Percentiles rank a stretch among this genome's conserved stretches.
phyloP scores from a whole-genome alignment of 441 rosid species.

The Pelargonium myrrhifolium region DNA sequence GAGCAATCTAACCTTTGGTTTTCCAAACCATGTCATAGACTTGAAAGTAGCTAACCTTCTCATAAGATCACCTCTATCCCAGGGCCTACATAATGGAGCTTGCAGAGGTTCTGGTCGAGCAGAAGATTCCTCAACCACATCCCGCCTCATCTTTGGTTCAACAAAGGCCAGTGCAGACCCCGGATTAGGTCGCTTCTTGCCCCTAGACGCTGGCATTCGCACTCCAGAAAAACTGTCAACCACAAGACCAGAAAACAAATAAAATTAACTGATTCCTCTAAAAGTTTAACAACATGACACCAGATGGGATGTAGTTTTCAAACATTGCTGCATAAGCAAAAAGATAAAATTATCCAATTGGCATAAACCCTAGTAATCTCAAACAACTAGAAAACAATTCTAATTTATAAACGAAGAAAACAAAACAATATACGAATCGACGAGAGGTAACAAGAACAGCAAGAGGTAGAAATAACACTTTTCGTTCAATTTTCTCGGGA shows the following conservation, averaged over 20 bases:
- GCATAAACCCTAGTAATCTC: not conserved
- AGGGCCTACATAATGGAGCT: slow-evolving; percentile 69
- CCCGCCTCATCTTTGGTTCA: slow-evolving; percentile 33
- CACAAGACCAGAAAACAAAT: not conserved
- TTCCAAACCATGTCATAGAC: slow-evolving; percentile 97
- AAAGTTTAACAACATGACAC: not conserved
- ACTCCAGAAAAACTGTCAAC: slow-evolving; percentile 31
- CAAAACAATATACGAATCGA: not conserved
- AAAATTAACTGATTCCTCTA: not conserved
- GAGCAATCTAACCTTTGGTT: slow-evolving; percentile 56
- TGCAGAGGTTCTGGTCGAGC: slow-evolving; percentile 22
- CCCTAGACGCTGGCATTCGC: slow-evolving; percentile 29
- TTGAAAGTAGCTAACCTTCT: slow-evolving; percentile 76
- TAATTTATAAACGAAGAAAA: not conserved
- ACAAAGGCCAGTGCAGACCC: slow-evolving; percentile 46
- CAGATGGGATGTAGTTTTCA: not conserved
- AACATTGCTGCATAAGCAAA: not conserved
- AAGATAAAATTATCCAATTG: not conserved
- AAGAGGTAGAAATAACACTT: not conserved
- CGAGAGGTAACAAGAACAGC: not conserved
- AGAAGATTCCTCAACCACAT: slow-evolving; percentile 23
- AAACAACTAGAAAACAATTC: not conserved
- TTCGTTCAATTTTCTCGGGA: not conserved
- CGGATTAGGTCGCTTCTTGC: slow-evolving; percentile 46
- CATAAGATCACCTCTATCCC: slow-evolving; percentile 90